Percentiles rank a stretch among this genome's conserved stretches.
phyloP scores from a whole-genome alignment of 768 basidiomycete species.

The Mycena haematopus region DNA sequence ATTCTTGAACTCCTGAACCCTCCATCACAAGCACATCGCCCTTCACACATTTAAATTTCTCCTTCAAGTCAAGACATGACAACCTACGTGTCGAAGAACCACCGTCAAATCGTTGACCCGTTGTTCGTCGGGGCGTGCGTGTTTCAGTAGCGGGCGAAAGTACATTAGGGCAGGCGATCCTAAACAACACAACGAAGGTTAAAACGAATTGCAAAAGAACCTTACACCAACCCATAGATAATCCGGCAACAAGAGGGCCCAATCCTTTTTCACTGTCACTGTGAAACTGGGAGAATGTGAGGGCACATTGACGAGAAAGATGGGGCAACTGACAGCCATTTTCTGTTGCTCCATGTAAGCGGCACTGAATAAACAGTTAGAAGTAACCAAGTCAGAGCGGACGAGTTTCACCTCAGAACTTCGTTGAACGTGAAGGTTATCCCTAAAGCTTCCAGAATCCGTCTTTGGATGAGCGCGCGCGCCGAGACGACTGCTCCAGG shows the following conservation, averaged over 20 bases:
- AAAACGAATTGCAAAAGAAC: background rate
- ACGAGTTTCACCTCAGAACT: slow-evolving; percentile 59
- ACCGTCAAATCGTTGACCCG: slow-evolving; percentile 55
- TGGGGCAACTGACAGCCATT: slow-evolving; percentile 68
- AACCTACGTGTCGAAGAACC: slow-evolving; percentile 72
- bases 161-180: slow-evolving; percentile 77
- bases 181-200: background rate
- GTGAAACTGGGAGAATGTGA: slow-evolving; percentile 61
- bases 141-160: slow-evolving; percentile 61
- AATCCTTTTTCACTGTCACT: slow-evolving; percentile 79
- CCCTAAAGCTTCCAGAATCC: slow-evolving; percentile 55
- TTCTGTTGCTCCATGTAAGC: slow-evolving; percentile 87
- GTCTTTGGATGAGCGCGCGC: slow-evolving; percentile 61
- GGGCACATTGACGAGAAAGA: background rate
- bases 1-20: slow-evolving; percentile 22
- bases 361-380: slow-evolving; percentile 46
- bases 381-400: slow-evolving; percentile 1
- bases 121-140: slow-evolving; percentile 39
- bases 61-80: background rate
- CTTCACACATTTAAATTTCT: background rate
- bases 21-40: slow-evolving; percentile 26
- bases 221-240: slow-evolving; percentile 62
- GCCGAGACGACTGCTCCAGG: slow-evolving; percentile 66
- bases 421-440: slow-evolving; percentile 73
- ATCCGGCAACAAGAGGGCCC: slow-evolving; percentile 73